A percentile compares a stretch with the other conserved stretches of the same genome.
phyloP scores from a whole-genome alignment of 768 basidiomycete genomes.

The Termitomyces sp. region DNA sequence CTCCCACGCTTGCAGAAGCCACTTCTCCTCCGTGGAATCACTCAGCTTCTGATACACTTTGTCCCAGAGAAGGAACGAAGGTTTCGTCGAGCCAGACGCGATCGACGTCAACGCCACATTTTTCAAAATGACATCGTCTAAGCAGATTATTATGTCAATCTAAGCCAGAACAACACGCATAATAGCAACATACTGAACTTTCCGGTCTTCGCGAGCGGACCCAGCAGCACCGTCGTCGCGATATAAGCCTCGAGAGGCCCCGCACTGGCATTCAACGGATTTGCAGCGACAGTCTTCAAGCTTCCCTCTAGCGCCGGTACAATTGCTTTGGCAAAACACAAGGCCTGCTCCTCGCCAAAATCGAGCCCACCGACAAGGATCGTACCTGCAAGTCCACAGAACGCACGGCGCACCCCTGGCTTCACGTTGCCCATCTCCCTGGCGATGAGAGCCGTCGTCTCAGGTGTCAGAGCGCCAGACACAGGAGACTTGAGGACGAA shows the following conservation, averaged over 20 bases:
- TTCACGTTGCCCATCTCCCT: conserved; percentile 77
- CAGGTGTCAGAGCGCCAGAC: conserved; percentile 34
- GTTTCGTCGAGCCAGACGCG: conserved; percentile 54
- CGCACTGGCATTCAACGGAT: conserved; percentile 53
- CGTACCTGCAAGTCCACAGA: conserved; percentile 58
- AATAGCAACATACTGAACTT: conserved; percentile 46
- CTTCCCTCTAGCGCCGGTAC: conserved; percentile 64
- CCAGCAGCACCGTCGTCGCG: conserved; percentile 64
- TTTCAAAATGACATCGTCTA: conserved; percentile 45
- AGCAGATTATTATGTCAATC: conserved; percentile 8
- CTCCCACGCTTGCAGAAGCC: conserved; percentile 71
- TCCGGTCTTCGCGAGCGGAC: conserved; percentile 49
- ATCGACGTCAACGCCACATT: conserved; percentile 48
- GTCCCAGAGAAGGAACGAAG: conserved; percentile 85
- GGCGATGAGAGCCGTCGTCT: conserved; percentile 46
- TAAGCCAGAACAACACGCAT: background rate
- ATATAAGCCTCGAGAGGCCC: conserved; percentile 88
- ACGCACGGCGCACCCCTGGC: conserved; percentile 53
- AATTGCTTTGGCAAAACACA: conserved; percentile 51
- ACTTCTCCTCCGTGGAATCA: conserved; percentile 60
- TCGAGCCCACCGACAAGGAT: conserved; percentile 47
- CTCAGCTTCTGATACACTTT: conserved; percentile 77
- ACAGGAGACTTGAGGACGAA: conserved; percentile 39
- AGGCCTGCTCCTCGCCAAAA: conserved; percentile 38
- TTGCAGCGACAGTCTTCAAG: conserved; percentile 62